Evolutionary conservation across 2,329 filamentous ascomycete species (phyloP), one percentile per base, ranked within the genome.

Genomic region (Cordyceps farinosa): DNA sequence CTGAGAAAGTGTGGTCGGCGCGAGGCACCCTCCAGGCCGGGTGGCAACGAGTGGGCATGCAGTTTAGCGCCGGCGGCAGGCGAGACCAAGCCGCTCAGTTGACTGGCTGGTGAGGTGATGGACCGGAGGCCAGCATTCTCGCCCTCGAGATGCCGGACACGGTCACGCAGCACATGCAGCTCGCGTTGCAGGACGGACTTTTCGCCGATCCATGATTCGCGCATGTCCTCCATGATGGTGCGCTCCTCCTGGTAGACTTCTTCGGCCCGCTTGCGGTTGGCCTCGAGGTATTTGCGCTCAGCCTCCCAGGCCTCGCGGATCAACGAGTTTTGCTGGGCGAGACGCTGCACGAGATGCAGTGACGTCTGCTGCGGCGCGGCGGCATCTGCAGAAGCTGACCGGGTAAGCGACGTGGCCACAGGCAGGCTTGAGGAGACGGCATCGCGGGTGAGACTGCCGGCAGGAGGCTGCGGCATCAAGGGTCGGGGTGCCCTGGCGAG

Each of bases 201-300:
- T 67, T 84, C 80, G 15, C 71, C 70, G 29, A 79, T 71, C 82
- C 82, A 84, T 13, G 75, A 70, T 17, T 76, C 70, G 22, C 79
- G 76, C 65, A 83, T 79, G 45, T 82, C 79, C 58, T 84, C 80
- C 79, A 84, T 84, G 62, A 84, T 76, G 56, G 74, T 74, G 8
- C 81, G 79, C 68, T 85, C 82, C 67, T 84, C 81, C 65, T 79
- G 79, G 68, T 84, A 84, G n/a, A 84, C 79, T 69, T 83, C 80
- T 67, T 84, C 83, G 4, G 80, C 82, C 15, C 81, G 79, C 52
- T 78, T 78, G 11, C 82, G 79, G 65, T 81, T 83, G 7, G 81
- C 81, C 68, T 85, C 82, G 62, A 85, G 74, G 62, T 84, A 78
- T 56, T 78, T 79, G 40, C 82, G 79, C 69, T 85, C 82, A 10